phyloP scores from a whole-genome alignment of 768 basidiomycete genomes.

The Lepiota subincarnata region DNA sequence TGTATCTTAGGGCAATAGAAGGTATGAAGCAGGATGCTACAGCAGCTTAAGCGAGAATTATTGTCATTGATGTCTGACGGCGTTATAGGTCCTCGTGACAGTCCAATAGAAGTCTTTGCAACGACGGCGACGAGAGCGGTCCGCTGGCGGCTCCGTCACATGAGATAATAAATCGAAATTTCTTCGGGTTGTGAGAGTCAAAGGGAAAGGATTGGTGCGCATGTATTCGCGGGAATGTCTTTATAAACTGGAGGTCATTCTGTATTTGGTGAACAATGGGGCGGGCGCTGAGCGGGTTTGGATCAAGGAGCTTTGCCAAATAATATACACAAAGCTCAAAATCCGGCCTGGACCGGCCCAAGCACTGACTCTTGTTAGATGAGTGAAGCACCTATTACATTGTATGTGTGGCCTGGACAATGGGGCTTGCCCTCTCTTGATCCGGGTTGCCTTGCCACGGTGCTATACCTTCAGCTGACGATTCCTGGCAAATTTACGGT shows the following conservation, averaged over 20 bases:
- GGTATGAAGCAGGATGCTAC: too few relatives aligned
- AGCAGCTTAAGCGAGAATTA: too few relatives aligned
- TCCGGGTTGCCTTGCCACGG: conserved; percentile 57
- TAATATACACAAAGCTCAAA: not conserved
- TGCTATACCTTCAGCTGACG: conserved; percentile 64
- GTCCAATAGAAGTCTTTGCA: not conserved
- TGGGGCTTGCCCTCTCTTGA: conserved; percentile 68
- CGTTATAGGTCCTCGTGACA: conserved; percentile 1
- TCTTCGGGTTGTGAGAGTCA: not conserved
- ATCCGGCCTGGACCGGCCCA: not conserved
- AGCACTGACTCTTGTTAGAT: not conserved
- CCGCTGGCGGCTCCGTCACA: conserved; percentile 4
- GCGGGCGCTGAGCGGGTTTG: not conserved
- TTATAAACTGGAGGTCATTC: not conserved
- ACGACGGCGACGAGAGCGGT: not conserved
- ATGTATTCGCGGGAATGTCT: not conserved
- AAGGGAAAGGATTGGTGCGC: not conserved
- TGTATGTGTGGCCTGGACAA: conserved; percentile 69
- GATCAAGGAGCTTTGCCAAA: not conserved
- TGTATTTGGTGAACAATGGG: conserved; percentile 11
- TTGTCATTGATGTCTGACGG: too few relatives aligned
- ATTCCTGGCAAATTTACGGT: conserved; percentile 67
- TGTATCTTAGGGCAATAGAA: too few relatives aligned
- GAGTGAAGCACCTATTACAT: conserved; percentile 18
- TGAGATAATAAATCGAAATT: not conserved